Base-by-base conservation (phyloP, 2,329 filamentous ascomycete species). In the Nigrospora osmanthi region DNA sequence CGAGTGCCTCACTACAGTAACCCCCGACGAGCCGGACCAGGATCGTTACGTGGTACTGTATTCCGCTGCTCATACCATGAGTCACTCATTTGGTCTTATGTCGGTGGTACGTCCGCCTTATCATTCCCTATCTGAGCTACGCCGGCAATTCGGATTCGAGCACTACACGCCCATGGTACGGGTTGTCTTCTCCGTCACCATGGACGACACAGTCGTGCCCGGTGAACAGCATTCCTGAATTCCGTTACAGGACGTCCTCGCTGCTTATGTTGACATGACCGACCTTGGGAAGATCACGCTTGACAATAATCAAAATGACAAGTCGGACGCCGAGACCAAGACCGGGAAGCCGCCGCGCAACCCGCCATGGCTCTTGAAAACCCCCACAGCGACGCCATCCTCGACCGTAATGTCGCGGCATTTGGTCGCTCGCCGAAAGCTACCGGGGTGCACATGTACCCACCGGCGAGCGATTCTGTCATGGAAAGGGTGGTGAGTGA, bases 81-180 rank as follows among this genome's bases (percentile, higher is more conserved):
- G 42, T 16, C 42, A 44, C 31, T 35, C 42, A 2, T 17, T 44
- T 6, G 42, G 42, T 30, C 28, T 44, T 17, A 9, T 44, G 42
- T 44, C 11, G 19, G 36, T 44, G 28, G n/a, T 13, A n/a, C n/a
- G 28, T 31, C n/a, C 28, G 19, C 12, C 38, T 12, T 9, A 7
- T 28, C 23, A 11, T 10, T 19, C n/a, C 14, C 2, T 14, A n/a
- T 6, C 13, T 23, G 30, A 15, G 28, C 17, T 44, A 39, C 38
- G 16, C 12, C 16, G 6, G 16, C n/a, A 3, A 34, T 32, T 11
- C 19, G 39, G 36, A 13, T 13, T 44, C 31, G 35, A 44, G 16
- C 35, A 44, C 9, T 13, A 44, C 36, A 35, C 36, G 11, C n/a
- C 39, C 12, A 45, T 28, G 16, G 38, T 23, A 11, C 38, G 15